Evolutionary conservation across 768 basidiomycete genomes (phyloP).

Genomic region (Leucosporidium creatinivorum): DNA sequence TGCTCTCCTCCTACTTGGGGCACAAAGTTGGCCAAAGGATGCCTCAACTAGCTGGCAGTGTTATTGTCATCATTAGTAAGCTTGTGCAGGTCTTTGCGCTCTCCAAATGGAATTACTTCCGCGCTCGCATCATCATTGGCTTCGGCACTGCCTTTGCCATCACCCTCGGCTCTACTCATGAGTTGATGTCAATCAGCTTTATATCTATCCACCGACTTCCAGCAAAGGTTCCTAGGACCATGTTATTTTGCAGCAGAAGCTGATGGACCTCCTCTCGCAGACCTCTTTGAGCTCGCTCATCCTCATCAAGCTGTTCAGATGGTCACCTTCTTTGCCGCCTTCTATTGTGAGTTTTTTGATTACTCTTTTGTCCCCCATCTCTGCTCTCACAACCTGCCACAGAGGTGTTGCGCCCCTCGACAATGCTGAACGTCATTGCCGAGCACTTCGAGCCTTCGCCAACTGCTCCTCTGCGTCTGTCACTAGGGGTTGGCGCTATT

Average conservation of each 20-base stretch:
- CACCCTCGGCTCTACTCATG: not conserved
- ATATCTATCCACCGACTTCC: too few relatives aligned
- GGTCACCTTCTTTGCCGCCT: slow-evolving; percentile 1
- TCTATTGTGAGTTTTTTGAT: slow-evolving; percentile 8
- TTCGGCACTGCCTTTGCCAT: slow-evolving; percentile 3
- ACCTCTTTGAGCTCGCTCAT: slow-evolving; percentile 18
- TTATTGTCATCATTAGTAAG: not conserved
- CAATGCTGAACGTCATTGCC: not conserved
- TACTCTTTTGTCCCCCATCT: too few relatives aligned
- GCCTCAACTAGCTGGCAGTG: not conserved
- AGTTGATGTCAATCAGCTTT: not conserved
- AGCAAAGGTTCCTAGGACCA: too few relatives aligned
- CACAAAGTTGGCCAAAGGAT: not conserved
- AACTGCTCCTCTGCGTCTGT: not conserved
- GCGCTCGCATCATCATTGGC: slow-evolving; percentile 3
- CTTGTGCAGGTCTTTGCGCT: not conserved
- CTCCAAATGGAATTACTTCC: slow-evolving; percentile 6
- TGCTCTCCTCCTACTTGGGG: not conserved
- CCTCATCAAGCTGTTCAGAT: slow-evolving; percentile 5
- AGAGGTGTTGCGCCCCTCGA: too few relatives aligned
- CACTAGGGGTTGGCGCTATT: not conserved
- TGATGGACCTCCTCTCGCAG: not conserved
- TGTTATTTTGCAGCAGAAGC: too few relatives aligned
- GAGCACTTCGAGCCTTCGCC: not conserved
- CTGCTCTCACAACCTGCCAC: too few relatives aligned